Percentiles rank a stretch among this genome's conserved stretches.
phyloP scores from a whole-genome alignment of 345 rosid genomes.

The Hibiscus syriacus region DNA sequence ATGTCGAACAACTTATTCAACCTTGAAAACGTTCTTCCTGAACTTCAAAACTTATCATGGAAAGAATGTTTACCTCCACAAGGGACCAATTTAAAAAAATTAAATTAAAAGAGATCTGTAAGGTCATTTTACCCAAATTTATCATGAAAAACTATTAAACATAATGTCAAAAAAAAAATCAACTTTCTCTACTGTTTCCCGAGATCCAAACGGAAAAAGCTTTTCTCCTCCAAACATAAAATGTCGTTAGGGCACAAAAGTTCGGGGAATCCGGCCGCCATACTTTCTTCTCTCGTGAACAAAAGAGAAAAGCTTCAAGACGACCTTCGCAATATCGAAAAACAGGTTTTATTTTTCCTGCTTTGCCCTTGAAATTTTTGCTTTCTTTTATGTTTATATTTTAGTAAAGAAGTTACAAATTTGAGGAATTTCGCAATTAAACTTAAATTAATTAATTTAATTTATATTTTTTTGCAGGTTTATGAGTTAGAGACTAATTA shows the following conservation, averaged over 20 bases:
- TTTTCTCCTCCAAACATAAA: background rate
- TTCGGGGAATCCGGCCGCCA: slow-evolving; percentile 31
- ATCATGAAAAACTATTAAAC: no score
- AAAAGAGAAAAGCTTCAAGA: slow-evolving; percentile 62
- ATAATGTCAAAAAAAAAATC: no score
- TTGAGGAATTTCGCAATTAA: background rate
- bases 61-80: no score
- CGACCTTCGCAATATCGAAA: slow-evolving; percentile 62
- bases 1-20: no score
- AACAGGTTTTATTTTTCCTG: slow-evolving; percentile 33
- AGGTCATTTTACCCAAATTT: background rate
- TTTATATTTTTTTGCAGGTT: slow-evolving; percentile 18
- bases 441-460: background rate
- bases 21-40: no score
- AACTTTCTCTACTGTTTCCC: background rate
- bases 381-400: background rate
- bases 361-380: background rate
- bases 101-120: no score
- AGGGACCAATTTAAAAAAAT: no score
- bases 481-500: slow-evolving; percentile 39
- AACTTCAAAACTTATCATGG: no score
- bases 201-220: background rate
- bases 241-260: slow-evolving; percentile 29
- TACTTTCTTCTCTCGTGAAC: slow-evolving; percentile 37
- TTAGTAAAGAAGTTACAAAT: background rate